Base-by-base conservation (phyloP, 129 eudicot species). In the Smallanthus sonchifolius region DNA sequence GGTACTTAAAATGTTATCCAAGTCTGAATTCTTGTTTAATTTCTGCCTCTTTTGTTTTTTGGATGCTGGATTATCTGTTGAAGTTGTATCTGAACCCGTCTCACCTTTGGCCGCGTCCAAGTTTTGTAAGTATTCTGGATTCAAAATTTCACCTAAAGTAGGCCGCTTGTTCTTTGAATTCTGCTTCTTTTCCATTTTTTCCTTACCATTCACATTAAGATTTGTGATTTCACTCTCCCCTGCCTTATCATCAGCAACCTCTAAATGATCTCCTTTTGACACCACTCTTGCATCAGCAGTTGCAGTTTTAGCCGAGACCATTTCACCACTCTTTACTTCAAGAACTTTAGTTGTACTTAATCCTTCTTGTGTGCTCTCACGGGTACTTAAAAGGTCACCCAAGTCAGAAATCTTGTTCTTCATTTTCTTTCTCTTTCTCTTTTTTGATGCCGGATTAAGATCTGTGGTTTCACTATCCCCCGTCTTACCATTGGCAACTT, bases 1-100 rank as follows among this genome's bases (percentile, higher is more conserved):
- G 17, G 70, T 30, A 17, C 63, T 30, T 64, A 77, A 11, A 48
- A 56, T 64, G 20, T 70, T 75, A 77, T 69, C 56, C 16, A 28
- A n/a, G 24, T 36, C 43, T 55, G 55, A 24, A n/a, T 52, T 55
- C 65, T 17, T 45, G 49, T 73, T 80, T 71, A 15, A 14, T 40
- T 24, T 84, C 64, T 43, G 30, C 49, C 32, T 47, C 44, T 28
- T 70, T 77, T 52, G 54, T 24, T 65, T 67, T 70, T 38, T 39
- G 24, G 16, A 28, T 67, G 65, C 37, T 24, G 67, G 9, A 30
- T 30, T 39, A 36, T 68, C 43, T 61, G 16, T 39, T 65, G 74
- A 66, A 11, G 69, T 48, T 51, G 56, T 56, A 54, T 74, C 82
- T 47, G 59, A 32, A 39, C 76, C 72, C 13, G 2, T 15, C 63